A percentile compares a stretch with the other conserved stretches of the same genome.
Evolutionary conservation across 1,284 basidiomycete species (phyloP).

Genomic region (Gomphus bonarii): DNA sequence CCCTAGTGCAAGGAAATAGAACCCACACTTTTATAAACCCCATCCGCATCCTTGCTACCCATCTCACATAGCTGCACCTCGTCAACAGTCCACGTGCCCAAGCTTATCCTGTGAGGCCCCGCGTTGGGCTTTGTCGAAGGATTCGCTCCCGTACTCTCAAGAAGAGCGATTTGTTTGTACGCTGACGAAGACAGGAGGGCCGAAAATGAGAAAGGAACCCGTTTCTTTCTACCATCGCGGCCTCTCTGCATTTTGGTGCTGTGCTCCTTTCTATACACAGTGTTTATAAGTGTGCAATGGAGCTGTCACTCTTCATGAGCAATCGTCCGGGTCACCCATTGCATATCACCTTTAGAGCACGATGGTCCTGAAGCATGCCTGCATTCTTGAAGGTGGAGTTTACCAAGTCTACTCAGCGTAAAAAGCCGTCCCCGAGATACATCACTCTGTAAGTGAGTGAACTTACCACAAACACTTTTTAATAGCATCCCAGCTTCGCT

Average conservation of each 20-base stretch:
- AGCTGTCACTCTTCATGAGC: constrained; percentile 28
- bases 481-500: constrained; percentile 21
- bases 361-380: constrained; percentile 33
- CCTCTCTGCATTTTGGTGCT: neutral
- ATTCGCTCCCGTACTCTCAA: neutral
- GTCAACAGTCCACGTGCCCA: constrained; percentile 37
- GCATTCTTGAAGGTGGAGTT: constrained; percentile 35
- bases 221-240: constrained; percentile 12
- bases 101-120: constrained; percentile 24
- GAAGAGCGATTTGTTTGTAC: constrained; percentile 14
- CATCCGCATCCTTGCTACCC: constrained; percentile 45
- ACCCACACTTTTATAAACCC: constrained; percentile 41
- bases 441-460: neutral
- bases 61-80: constrained; percentile 50
- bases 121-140: neutral
- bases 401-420: constrained; percentile 26
- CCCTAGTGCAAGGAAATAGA: constrained; percentile 10
- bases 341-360: constrained; percentile 43
- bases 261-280: constrained; percentile 35
- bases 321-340: neutral
- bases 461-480: constrained; percentile 33
- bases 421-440: neutral
- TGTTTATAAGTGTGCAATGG: constrained; percentile 61
- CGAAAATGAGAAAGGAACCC: constrained; percentile 37
- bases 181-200: constrained; percentile 30